A percentile compares a stretch with the other conserved stretches of the same genome.
These are phyloP conservation scores for Plasmodium billcollinsi DNA, from an alignment of 169 alveolate species.

Conservation along the genomic window DNA sequence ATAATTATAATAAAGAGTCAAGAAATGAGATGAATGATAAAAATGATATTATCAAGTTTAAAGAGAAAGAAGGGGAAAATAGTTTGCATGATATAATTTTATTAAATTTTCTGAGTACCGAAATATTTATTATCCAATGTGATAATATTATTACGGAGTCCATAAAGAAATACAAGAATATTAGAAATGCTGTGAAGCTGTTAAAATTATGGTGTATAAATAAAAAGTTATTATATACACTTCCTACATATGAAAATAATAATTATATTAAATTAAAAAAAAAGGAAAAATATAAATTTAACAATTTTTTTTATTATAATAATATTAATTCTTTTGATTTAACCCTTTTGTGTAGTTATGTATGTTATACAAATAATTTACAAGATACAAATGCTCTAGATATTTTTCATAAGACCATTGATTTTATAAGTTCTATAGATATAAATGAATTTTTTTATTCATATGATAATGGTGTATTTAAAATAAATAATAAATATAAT, in stretches of 20 bases:
- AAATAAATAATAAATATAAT: background rate
- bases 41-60: too few relatives aligned
- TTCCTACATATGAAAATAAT: constrained; percentile 11
- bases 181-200: constrained; percentile 23
- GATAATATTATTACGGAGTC: constrained; percentile 9
- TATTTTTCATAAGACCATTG: constrained; percentile 29
- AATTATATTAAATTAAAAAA: background rate
- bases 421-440: constrained; percentile 28
- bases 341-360: constrained; percentile 21
- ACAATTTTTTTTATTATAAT: background rate
- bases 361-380: constrained; percentile 18
- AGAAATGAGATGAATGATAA: too few relatives aligned
- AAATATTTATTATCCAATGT: constrained; percentile 16
- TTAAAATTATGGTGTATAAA: constrained; percentile 47
- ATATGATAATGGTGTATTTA: constrained; percentile 14
- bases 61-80: background rate
- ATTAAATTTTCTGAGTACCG: constrained; percentile 11
- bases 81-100: background rate
- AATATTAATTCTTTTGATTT: constrained; percentile 36
- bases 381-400: background rate
- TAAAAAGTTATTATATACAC: constrained; percentile 11
- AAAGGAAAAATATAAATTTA: constrained; percentile 4
- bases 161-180: background rate
- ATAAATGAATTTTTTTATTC: background rate
- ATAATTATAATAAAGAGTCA: too few relatives aligned